Evolutionary conservation across 140 eudicot species (phyloP), one percentile per base, ranked within the genome.

Genomic region (Oenanthe javanica): DNA sequence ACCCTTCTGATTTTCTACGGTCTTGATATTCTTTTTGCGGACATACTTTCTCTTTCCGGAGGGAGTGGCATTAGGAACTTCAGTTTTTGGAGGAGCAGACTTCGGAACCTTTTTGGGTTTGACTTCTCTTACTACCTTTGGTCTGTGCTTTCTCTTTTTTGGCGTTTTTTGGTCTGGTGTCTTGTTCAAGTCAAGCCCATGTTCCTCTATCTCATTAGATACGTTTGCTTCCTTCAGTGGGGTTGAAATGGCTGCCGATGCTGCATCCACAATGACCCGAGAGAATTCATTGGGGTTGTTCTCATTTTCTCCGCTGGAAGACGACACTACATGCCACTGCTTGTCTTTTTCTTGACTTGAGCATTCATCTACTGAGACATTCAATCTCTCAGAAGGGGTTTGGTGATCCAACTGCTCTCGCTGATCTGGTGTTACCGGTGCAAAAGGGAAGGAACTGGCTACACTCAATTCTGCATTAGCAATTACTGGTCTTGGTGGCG

Each of bases 381-480:
- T 47, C 27, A 59, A 77, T 16, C 52, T 51, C 70, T 61, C 75
- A 40, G 84, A 59, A 67, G 55, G 79, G 76, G 82, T 84, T 64
- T 84, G 79, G 76, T 77, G 77, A 31, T 78, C 84, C 25, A 49
- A 67, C 31, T 74, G 84, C 85, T 79, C 86, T 78, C 67, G 81
- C 63, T 83, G 85, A 71, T 88, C 87, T 1, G 96, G 98, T 9
- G 98, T 93, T 51, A 81, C 81, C 51, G 98, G 96, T 59, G 85
- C 86, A 81, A 90, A 81, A 72, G 81, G 87, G 43, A 84, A 76
- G 64, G 80, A 81, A n/a, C 74, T 82, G n/a, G 87, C 80, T 76
- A 80, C 54, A 50, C 82, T 51, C 4, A 86, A 81, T 38, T 82
- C 76, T 64, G 86, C 89, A 43, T 84, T 89, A 12, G 70, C 70